A percentile compares a stretch with the other conserved stretches of the same genome.
Conservation (phyloP, 257 asterid species). For the Plantago major region DNA sequence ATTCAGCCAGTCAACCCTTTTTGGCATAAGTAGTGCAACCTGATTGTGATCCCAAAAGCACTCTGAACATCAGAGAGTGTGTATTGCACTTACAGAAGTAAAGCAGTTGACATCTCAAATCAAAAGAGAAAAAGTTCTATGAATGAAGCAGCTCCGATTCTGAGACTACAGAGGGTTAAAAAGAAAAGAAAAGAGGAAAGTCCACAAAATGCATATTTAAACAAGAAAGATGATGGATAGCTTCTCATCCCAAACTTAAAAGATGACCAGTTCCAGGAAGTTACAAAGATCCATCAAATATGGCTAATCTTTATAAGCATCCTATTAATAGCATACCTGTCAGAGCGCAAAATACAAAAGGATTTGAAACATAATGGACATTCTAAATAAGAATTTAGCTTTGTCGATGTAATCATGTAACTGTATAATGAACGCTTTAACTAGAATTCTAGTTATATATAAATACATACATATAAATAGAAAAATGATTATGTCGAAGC, state of each 20-base stretch:
- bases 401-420: background rate
- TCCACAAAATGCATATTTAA: too few species aligned
- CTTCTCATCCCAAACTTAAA: too few species aligned
- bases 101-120: background rate
- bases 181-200: background rate
- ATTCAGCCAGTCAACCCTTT: constrained; percentile 1
- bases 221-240: too few species aligned
- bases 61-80: background rate
- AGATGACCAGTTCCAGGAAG: constrained; percentile 24
- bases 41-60: background rate
- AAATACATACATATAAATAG: too few species aligned
- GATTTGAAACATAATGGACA: background rate
- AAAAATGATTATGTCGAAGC: too few species aligned
- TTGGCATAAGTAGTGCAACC: background rate
- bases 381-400: background rate
- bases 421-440: background rate
- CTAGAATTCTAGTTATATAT: too few species aligned
- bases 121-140: background rate
- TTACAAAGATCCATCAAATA: constrained; percentile 18
- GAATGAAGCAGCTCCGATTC: background rate
- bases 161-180: constrained; percentile 14
- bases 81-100: background rate
- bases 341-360: background rate
- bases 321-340: constrained; percentile 8
- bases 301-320: constrained; percentile 2